These are phyloP conservation scores for Blastobotrys malaysiensis DNA, from an alignment of 1,139 yeast genomes.

Conservation along the genomic window DNA sequence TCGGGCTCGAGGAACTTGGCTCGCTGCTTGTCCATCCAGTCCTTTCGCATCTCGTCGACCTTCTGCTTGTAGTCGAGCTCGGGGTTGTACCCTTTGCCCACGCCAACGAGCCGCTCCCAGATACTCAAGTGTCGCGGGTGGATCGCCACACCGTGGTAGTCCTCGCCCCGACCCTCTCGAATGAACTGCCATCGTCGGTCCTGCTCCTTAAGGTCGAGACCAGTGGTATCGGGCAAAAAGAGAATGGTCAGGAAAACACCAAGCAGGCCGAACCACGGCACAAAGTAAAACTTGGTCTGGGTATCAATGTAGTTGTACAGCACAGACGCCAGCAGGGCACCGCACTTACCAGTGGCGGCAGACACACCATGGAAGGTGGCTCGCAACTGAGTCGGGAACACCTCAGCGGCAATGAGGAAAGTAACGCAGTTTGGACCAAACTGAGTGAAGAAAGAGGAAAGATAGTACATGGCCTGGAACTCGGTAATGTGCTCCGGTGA, in stretches of 20 bases:
- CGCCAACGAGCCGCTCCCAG: constrained; percentile 35
- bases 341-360: constrained; percentile 93
- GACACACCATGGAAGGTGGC: constrained; percentile 97
- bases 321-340: constrained; percentile 95
- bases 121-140: constrained; percentile 33
- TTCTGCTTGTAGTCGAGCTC: constrained; percentile 36
- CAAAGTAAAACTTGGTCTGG: constrained; percentile 35
- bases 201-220: constrained; percentile 35
- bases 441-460: constrained; percentile 63
- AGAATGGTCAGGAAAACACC: constrained; percentile 34
- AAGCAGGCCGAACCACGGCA: constrained; percentile 37
- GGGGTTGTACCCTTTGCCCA: constrained; percentile 34
- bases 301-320: constrained; percentile 34
- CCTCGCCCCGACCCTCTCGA: constrained; percentile 31
- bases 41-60: constrained; percentile 34
- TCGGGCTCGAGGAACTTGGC: constrained; percentile 25
- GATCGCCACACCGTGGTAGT: constrained; percentile 38
- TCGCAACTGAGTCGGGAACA: constrained; percentile 95
- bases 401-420: constrained; percentile 93
- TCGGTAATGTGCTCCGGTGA: constrained; percentile 42
- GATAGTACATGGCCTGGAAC: constrained; percentile 57
- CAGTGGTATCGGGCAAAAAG: constrained; percentile 37
- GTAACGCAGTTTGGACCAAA: constrained; percentile 93
- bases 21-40: constrained; percentile 35
- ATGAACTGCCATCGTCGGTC: constrained; percentile 36